Evolutionary conservation across 129 eudicot species (phyloP), one percentile per base, ranked within the genome.

Genomic region (Silybum marianum): DNA sequence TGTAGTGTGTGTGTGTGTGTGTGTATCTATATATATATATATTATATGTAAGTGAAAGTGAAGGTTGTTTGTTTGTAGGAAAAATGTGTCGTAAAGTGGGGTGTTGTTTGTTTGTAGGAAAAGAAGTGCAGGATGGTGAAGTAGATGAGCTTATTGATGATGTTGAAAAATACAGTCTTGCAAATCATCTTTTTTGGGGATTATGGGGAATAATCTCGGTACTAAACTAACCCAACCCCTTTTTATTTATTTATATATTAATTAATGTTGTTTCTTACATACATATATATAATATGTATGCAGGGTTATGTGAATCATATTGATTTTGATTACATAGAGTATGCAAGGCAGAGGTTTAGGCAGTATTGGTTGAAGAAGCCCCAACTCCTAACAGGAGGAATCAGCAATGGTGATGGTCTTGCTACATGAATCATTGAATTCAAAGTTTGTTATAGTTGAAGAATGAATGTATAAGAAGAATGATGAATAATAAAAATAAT

Each of bases 201-300:
- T 80, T 95, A 38, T 95, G 97, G 97, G 97, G 97, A 30, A 26
- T 92, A 24, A 87, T 95, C 79, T 95, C 99, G 88, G 99, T 95
- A 92, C 1, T 32, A 32, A 32, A 32, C 36, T 32, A 32, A 32
- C 36, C 36, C 36, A 32, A 32, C 36, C 36, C 36, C 6, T 32
- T 32, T 32, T 32, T 3, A 32, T 32, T 3, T 32, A 32, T 32
- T 32, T 32, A 32, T 32, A 32, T 32, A 32, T 22, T 51, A 51
- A 51, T 51, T 51, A 18, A 51, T 10, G 72, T 28, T 66, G 28
- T 19, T 3, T 3, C 11, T 24, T 24, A 9, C 28, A 11, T 44
- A 10, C 0, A 2, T 24, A 9, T 13, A 11, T 44, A 10, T 2
- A 2, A 40, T 25, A 8, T 72, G 40, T 76, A 30, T 25, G 71